Percentiles rank a stretch among this genome's conserved stretches.
Evolutionary conservation across 2,329 filamentous ascomycete genomes (phyloP).

Genomic region (Venturia asperata): DNA sequence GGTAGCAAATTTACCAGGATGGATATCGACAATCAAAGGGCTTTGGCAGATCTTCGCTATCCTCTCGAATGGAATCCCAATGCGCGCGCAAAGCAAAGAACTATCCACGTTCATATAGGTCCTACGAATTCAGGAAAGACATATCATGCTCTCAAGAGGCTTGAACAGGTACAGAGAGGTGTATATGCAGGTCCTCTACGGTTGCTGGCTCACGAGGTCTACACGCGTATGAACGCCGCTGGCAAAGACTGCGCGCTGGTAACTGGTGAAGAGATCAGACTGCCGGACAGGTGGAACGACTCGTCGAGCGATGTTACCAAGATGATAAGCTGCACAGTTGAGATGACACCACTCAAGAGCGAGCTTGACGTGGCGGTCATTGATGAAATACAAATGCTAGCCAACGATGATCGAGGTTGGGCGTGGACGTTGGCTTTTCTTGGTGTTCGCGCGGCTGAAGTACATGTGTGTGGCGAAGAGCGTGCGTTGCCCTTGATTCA

Average conservation of each 20-base stretch:
- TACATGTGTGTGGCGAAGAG: slow-evolving; percentile 90
- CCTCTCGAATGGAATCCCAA: slow-evolving; percentile 89
- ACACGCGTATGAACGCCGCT: slow-evolving; percentile 71
- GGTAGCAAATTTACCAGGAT: slow-evolving; percentile 32
- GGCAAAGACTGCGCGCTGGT: slow-evolving; percentile 71
- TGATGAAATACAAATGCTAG: slow-evolving; percentile 98
- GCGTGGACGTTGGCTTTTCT: slow-evolving; percentile 91
- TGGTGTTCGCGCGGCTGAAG: slow-evolving; percentile 76
- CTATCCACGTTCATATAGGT: slow-evolving; percentile 85
- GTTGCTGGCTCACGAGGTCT: slow-evolving; percentile 90
- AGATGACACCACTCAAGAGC: slow-evolving; percentile 64
- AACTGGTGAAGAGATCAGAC: slow-evolving; percentile 82
- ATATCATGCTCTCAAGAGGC: slow-evolving; percentile 79
- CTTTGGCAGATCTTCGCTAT: slow-evolving; percentile 73
- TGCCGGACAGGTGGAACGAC: slow-evolving; percentile 46
- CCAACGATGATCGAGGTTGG: slow-evolving; percentile 71
- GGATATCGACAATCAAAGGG: slow-evolving; percentile 33
- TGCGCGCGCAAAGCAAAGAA: slow-evolving; percentile 72
- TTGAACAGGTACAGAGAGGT: slow-evolving; percentile 68
- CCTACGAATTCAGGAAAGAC: slow-evolving; percentile 98
- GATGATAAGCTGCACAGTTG: slow-evolving; percentile 84
- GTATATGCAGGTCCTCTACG: slow-evolving; percentile 88
- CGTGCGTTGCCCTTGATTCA: slow-evolving; percentile 72
- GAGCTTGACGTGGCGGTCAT: slow-evolving; percentile 86
- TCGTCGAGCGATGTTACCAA: slow-evolving; percentile 40